A percentile compares a stretch with the other conserved stretches of the same genome.
phyloP scores from a whole-genome alignment of 78 protist species.

The Dictyostelium intermedium region DNA sequence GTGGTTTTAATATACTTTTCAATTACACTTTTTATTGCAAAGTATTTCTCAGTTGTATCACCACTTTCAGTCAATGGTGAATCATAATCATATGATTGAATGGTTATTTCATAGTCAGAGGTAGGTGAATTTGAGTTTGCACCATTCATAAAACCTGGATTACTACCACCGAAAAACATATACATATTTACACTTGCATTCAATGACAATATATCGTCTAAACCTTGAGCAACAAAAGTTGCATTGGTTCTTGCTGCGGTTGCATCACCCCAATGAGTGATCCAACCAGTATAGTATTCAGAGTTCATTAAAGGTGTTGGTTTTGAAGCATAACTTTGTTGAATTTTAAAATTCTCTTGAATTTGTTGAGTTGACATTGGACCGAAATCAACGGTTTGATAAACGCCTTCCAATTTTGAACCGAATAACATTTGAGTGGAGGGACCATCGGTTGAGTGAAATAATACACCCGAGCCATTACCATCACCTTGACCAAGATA shows the following conservation, averaged over 20 bases:
- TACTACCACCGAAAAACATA: conserved; percentile 86
- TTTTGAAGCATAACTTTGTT: not conserved
- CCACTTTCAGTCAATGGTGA: conserved; percentile 83
- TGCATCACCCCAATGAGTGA: conserved; percentile 53
- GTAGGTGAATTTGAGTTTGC: conserved; percentile 35
- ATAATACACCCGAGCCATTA: conserved; percentile 1
- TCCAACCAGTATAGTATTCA: conserved; percentile 78
- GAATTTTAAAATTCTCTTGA: not conserved
- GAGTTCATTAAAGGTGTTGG: conserved; percentile 48
- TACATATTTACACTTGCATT: conserved; percentile 78
- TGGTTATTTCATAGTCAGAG: conserved; percentile 44
- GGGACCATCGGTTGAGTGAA: conserved; percentile 33
- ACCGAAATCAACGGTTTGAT: conserved; percentile 56
- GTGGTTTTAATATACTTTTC: not conserved
- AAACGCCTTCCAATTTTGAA: not conserved
- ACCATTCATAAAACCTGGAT: conserved; percentile 76
- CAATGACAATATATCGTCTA: conserved; percentile 9
- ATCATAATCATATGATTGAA: conserved; percentile 84
- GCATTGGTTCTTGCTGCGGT: not conserved
- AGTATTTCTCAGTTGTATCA: conserved; percentile 20
- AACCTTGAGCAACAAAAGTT: conserved; percentile 10
- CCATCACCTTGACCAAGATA: conserved; percentile 23
- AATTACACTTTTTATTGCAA: conserved; percentile 27
- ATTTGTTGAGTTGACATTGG: not conserved
- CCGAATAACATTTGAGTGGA: not conserved